A percentile compares a stretch with the other conserved stretches of the same genome.
phyloP scores from a whole-genome alignment of 2,329 filamentous ascomycete species.

The Phaeoacremonium minimum region DNA sequence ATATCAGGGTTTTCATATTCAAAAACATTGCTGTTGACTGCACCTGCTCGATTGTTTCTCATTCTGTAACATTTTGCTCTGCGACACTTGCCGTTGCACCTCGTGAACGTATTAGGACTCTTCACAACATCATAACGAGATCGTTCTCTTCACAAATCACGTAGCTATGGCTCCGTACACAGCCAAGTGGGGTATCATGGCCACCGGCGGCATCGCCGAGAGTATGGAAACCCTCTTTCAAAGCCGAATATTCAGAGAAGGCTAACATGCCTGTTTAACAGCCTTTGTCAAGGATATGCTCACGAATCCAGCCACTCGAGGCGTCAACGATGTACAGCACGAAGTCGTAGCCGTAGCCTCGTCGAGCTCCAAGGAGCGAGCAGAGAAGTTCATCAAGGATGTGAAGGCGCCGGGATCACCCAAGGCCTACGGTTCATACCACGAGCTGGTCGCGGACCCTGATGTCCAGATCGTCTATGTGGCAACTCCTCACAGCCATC shows the following conservation, averaged over 20 bases:
- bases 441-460: slow-evolving; percentile 72
- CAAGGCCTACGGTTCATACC: slow-evolving; percentile 75
- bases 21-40: too few relatives aligned
- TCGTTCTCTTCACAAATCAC: slow-evolving; percentile 18
- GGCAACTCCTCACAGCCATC: slow-evolving; percentile 86
- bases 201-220: slow-evolving; percentile 55
- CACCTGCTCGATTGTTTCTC: too few relatives aligned
- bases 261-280: slow-evolving; percentile 16
- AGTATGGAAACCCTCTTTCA: slow-evolving; percentile 37
- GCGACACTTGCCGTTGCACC: too few relatives aligned
- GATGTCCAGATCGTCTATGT: slow-evolving; percentile 85
- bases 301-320: slow-evolving; percentile 64
- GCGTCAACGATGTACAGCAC: slow-evolving; percentile 69
- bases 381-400: slow-evolving; percentile 67
- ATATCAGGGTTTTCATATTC: too few relatives aligned
- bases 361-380: slow-evolving; percentile 66
- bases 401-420: slow-evolving; percentile 65
- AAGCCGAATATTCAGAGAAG: not conserved
- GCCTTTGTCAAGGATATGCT: slow-evolving; percentile 76
- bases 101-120: too few relatives aligned
- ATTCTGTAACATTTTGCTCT: too few relatives aligned
- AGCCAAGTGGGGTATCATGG: slow-evolving; percentile 57
- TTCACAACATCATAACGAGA: too few relatives aligned
- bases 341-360: slow-evolving; percentile 76
- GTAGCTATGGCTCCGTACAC: slow-evolving; percentile 45